Base-by-base conservation (phyloP, 306 rosid species). In the Ceratonia siliqua region DNA sequence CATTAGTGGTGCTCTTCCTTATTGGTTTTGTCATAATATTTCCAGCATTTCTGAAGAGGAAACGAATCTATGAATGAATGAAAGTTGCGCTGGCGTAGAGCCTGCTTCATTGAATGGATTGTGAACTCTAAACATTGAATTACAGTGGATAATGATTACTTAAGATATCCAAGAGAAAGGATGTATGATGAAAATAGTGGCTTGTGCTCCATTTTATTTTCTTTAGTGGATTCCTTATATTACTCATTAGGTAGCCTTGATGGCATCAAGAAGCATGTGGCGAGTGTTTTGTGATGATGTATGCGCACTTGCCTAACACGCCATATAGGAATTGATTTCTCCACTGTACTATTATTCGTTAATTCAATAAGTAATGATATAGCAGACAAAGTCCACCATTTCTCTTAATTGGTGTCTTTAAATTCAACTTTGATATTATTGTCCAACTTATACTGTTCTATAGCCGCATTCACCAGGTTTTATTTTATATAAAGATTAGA, bases 11-110 rank as follows among this genome's bases (percentile, higher is more conserved):
- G 55, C 97, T 94, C 52, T 94, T 91, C 86, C 92, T 94, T 58
- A 90, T 94, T 73, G 96, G 98, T 79, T 91, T 88, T 65, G 66
- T 94, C 80, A 81, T 82, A 70, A 89, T 94, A 61, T 25, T 68
- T 48, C 98, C 98, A 0, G 85, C 96, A 21, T 39, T 94, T 78
- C 45, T 94, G 83, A 94, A 94, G 92, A 86, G 91, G 85, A 94
- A 94, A 88, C 89, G 92, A 66, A 89, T 90, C 48, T 91, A 90
- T 48, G 95, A 90, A 82, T 94, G 86, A 38, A 8, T 28, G 32
- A 93, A 80, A 82, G 72, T 58, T 57, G 61, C 36, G 62, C 39
- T 20, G 57, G 61, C 13, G 15, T 57, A 49, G 61, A 49, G 61
- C 53, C 13, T 33, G 46, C 42, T 13, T 53, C 49, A 62, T 62